phyloP scores from a whole-genome alignment of 1,284 basidiomycete genomes.

The Puccinia triticina region DNA sequence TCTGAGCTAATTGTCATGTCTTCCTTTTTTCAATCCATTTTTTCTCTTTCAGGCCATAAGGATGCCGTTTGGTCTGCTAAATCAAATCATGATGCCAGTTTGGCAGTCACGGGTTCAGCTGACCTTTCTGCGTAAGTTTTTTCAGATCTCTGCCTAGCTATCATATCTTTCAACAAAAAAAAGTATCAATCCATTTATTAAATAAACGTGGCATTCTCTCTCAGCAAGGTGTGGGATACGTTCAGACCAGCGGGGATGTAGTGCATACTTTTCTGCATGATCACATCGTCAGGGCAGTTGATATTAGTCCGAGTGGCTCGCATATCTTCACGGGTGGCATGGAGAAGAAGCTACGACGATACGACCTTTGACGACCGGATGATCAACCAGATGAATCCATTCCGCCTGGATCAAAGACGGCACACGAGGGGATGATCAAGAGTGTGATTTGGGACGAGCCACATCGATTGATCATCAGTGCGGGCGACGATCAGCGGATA shows the following conservation, averaged over 20 bases:
- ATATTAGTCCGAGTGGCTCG: slow-evolving; percentile 71
- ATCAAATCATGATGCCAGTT: slow-evolving; percentile 71
- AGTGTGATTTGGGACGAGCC: slow-evolving; percentile 90
- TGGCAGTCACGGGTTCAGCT: slow-evolving; percentile 89
- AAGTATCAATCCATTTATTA: not conserved
- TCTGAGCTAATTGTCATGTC: not conserved
- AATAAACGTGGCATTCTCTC: slow-evolving; percentile 8
- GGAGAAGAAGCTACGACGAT: slow-evolving; percentile 95
- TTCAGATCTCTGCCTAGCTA: not conserved
- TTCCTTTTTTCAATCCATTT: not conserved
- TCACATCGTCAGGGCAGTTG: slow-evolving; percentile 95
- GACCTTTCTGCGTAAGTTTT: slow-evolving; percentile 90
- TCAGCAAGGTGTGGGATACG: slow-evolving; percentile 96
- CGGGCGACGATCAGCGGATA: slow-evolving; percentile 86
- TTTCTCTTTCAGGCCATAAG: slow-evolving; percentile 72
- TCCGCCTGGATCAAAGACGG: slow-evolving; percentile 45
- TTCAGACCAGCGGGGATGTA: slow-evolving; percentile 78
- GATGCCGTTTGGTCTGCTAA: slow-evolving; percentile 98
- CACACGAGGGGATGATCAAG: slow-evolving; percentile 85
- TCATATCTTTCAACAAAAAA: not conserved
- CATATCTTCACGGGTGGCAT: slow-evolving; percentile 88
- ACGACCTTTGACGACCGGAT: slow-evolving; percentile 72
- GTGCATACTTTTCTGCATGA: slow-evolving; percentile 94
- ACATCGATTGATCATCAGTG: slow-evolving; percentile 76
- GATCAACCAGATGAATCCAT: slow-evolving; percentile 45